Conservation (phyloP, 176 grass and related monocot species). For the Eleusine coracana region DNA sequence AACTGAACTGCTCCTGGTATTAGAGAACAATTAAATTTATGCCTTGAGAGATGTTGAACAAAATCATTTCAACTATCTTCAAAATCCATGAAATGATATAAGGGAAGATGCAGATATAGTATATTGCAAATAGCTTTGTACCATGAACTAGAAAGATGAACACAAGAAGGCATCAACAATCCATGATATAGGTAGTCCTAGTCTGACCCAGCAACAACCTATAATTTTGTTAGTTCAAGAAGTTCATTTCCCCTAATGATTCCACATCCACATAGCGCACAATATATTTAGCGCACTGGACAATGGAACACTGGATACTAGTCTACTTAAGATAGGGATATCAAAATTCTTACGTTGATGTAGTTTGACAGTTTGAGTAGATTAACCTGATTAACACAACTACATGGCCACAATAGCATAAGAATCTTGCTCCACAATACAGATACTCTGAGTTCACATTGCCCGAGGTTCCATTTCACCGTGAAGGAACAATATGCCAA, state of each 20-base stretch:
- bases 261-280: not conserved
- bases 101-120: not conserved
- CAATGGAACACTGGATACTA: not conserved
- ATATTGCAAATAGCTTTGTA: not conserved
- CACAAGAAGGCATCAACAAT: not conserved
- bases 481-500: not conserved
- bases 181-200: not conserved
- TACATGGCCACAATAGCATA: constrained; percentile 7
- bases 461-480: not conserved
- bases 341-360: constrained; percentile 7
- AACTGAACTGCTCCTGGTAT: not conserved
- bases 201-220: not conserved
- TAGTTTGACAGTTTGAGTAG: not conserved
- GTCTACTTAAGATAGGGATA: not conserved
- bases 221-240: not conserved
- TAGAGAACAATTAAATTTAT: not conserved
- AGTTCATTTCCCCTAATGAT: not conserved
- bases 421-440: not conserved
- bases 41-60: not conserved
- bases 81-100: not conserved
- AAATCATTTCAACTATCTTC: not conserved
- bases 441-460: constrained; percentile 1
- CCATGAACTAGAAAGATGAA: not conserved
- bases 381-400: not conserved
- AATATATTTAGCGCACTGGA: not conserved